phyloP scores from a whole-genome alignment of 495 filamentous ascomycete species.

The Astrocystis sublimbata region DNA sequence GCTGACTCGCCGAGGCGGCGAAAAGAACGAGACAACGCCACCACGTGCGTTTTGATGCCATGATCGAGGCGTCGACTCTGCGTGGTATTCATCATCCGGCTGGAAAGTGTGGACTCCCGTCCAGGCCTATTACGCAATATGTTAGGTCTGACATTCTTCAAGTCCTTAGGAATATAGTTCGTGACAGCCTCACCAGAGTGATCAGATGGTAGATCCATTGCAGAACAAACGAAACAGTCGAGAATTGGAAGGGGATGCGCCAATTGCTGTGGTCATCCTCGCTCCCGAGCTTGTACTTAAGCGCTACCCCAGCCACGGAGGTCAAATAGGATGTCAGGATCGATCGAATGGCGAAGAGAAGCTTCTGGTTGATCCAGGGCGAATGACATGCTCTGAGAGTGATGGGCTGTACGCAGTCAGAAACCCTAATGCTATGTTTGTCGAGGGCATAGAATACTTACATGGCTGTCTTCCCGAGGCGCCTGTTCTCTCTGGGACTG shows the following conservation, averaged over 20 bases:
- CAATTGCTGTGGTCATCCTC: constrained; percentile 34
- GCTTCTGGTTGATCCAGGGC: constrained; percentile 50
- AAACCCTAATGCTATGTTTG: not conserved
- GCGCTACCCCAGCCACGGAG: constrained; percentile 37
- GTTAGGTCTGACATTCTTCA: not conserved
- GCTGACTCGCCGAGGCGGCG: constrained; percentile 37
- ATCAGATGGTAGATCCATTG: constrained; percentile 48
- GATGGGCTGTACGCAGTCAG: constrained; percentile 42
- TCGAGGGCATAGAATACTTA: constrained; percentile 24
- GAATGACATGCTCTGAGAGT: constrained; percentile 56
- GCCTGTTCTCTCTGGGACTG: constrained; percentile 26
- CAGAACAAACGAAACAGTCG: constrained; percentile 43
- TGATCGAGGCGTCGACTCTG: not conserved
- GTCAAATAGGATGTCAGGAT: constrained; percentile 47
- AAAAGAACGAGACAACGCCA: constrained; percentile 35
- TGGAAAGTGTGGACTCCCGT: constrained; percentile 51
- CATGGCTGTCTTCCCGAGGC: constrained; percentile 32
- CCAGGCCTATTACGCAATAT: constrained; percentile 37
- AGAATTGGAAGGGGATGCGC: constrained; percentile 50
- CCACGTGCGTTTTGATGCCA: constrained; percentile 15
- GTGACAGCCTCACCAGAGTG: constrained; percentile 25
- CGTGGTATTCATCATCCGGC: constrained; percentile 35
- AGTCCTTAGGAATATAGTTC: not conserved
- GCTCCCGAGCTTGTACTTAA: constrained; percentile 42
- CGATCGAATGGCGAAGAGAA: constrained; percentile 41